phyloP scores from a whole-genome alignment of 768 basidiomycete species.

The Myochromella boudieri region DNA sequence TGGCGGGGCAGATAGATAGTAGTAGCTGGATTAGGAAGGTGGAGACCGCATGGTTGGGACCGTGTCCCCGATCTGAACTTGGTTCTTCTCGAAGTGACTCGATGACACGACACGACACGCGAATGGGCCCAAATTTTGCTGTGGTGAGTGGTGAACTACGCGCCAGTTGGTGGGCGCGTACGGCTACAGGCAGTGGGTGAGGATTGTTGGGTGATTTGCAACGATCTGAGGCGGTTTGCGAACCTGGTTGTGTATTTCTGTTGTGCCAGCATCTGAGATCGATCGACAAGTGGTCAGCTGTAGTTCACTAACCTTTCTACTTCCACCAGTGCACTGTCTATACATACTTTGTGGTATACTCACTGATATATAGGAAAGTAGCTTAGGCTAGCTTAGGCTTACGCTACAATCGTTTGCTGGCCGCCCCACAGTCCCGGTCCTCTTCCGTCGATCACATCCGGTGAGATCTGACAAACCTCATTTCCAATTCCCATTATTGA shows the following conservation, averaged over 20 bases:
- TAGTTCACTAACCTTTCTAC: slow-evolving; percentile 13
- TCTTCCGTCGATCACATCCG: slow-evolving; percentile 26
- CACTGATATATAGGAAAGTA: not conserved
- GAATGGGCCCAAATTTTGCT: not conserved
- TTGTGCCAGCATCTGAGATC: slow-evolving; percentile 21
- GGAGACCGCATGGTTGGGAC: slow-evolving; percentile 8
- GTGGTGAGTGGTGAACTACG: not conserved
- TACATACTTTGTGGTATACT: not conserved
- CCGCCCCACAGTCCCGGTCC: not conserved
- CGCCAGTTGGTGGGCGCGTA: not conserved
- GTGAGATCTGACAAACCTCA: slow-evolving; percentile 19
- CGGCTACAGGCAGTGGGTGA: no score
- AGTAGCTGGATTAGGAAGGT: slow-evolving; percentile 14
- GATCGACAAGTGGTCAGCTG: slow-evolving; percentile 20
- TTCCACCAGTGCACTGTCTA: slow-evolving; percentile 3
- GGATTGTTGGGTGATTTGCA: no score
- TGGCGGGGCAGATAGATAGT: slow-evolving; percentile 17
- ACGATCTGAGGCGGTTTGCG: not conserved
- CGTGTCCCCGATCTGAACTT: slow-evolving; percentile 16
- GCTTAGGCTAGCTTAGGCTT: not conserved
- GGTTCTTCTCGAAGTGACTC: slow-evolving; percentile 7
- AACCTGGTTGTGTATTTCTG: slow-evolving; percentile 4
- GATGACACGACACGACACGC: not conserved
- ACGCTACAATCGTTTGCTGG: not conserved
- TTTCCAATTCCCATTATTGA: slow-evolving; percentile 16